Conservation (phyloP, 306 rosid species). For the Rosa lucieae region DNA sequence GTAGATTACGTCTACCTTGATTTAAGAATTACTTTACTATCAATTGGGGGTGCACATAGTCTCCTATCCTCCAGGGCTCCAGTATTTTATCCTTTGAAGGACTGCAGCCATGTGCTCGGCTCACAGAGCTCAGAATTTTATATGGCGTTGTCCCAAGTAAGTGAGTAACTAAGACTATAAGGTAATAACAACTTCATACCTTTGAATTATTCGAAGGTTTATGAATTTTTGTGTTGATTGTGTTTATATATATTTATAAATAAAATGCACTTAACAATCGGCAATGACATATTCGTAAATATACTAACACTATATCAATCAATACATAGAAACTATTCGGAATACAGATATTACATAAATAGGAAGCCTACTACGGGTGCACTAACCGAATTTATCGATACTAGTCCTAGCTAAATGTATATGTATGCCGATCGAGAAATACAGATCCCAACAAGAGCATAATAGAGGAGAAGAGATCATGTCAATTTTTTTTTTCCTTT, state of each 20-base stretch:
- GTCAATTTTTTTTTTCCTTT: neutral
- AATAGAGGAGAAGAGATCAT: neutral
- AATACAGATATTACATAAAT: too few relatives aligned
- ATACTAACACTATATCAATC: too few relatives aligned
- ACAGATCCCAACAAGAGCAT: neutral
- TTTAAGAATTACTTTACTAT: conserved; percentile 13
- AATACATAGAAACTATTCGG: too few relatives aligned
- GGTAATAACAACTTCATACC: neutral
- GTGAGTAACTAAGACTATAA: too few relatives aligned
- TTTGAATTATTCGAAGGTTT: neutral
- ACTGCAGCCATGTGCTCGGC: conserved; percentile 64
- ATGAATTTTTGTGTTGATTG: neutral
- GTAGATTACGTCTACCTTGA: conserved; percentile 25
- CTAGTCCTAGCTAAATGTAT: neutral
- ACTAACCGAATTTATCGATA: too few relatives aligned
- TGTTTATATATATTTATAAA: too few relatives aligned
- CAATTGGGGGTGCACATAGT: conserved; percentile 19
- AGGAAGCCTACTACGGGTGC: too few relatives aligned
- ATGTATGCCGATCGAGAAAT: neutral
- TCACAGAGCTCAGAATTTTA: conserved; percentile 8
- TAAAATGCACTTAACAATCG: neutral
- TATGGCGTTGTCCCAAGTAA: neutral
- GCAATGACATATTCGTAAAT: neutral
- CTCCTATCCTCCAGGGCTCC: conserved; percentile 29
- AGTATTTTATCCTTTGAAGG: conserved; percentile 19